These are phyloP conservation scores for Populus tremula DNA, from an alignment of 345 rosid genomes.

Conservation along the genomic window DNA sequence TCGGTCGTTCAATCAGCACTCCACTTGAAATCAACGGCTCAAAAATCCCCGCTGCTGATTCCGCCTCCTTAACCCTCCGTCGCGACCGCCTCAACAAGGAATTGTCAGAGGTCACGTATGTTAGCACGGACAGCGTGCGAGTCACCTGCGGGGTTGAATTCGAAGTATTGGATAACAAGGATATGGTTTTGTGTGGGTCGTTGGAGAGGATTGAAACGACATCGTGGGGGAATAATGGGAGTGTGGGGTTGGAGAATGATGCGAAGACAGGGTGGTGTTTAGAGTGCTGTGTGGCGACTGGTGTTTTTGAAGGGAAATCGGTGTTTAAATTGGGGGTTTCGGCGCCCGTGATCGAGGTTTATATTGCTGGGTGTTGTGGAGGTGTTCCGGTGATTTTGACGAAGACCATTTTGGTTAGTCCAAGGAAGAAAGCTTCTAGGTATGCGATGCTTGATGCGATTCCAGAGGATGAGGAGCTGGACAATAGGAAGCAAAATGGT, in stretches of 20 bases:
- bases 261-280: constrained; percentile 70
- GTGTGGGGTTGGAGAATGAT: constrained; percentile 31
- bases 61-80: constrained; percentile 57
- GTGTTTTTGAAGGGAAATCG: constrained; percentile 39
- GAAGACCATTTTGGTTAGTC: constrained; percentile 65
- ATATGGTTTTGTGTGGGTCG: constrained; percentile 69
- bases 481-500: constrained; percentile 36
- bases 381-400: constrained; percentile 86
- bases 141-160: constrained; percentile 74
- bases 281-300: constrained; percentile 65
- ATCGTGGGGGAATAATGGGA: constrained; percentile 42
- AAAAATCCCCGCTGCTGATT: constrained; percentile 56
- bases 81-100: constrained; percentile 74
- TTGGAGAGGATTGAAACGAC: constrained; percentile 69
- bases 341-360: constrained; percentile 77
- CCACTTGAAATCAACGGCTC: constrained; percentile 83
- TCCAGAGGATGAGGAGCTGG: constrained; percentile 82
- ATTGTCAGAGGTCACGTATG: constrained; percentile 75
- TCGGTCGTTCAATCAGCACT: constrained; percentile 65
- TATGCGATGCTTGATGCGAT: constrained; percentile 64
- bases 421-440: constrained; percentile 58
- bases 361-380: constrained; percentile 80
- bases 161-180: constrained; percentile 62
- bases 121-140: constrained; percentile 78
- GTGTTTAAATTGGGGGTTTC: constrained; percentile 56